Conservation (phyloP, 768 basidiomycete species). For the Harrya chromipes region DNA sequence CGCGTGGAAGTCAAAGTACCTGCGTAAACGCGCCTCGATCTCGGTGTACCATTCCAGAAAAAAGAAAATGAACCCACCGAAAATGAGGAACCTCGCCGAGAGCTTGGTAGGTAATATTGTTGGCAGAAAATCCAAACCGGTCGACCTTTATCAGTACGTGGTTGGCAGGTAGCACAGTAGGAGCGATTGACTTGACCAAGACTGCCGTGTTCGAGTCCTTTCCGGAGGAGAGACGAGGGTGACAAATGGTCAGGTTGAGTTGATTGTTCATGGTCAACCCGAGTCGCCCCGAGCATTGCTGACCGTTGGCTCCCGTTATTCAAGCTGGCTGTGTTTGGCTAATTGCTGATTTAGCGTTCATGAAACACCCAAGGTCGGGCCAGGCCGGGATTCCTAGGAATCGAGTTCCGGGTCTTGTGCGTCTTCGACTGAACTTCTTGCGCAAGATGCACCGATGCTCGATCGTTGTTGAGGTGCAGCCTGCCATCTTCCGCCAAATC, state of each 20-base stretch:
- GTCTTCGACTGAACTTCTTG: no score
- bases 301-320: no score
- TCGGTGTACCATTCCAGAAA: background rate
- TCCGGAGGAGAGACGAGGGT: constrained; percentile 38
- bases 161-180: constrained; percentile 33
- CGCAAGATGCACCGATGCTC: constrained; percentile 24
- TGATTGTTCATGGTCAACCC: no score
- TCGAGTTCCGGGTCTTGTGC: no score
- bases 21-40: constrained; percentile 30
- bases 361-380: no score
- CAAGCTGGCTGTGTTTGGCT: no score
- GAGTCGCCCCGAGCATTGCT: no score
- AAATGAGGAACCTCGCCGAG: constrained; percentile 43
- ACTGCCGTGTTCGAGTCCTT: constrained; percentile 27
- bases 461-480: constrained; percentile 26
- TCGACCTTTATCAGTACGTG: constrained; percentile 58
- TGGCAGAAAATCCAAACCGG: constrained; percentile 68
- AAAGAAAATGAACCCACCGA: constrained; percentile 25
- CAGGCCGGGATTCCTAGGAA: no score
- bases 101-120: constrained; percentile 69
- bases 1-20: constrained; percentile 67
- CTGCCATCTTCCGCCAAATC: constrained; percentile 12
- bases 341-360: no score
- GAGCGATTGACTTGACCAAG: constrained; percentile 24
- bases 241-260: constrained; percentile 37